A percentile compares a stretch with the other conserved stretches of the same genome.
Conservation (phyloP, 176 grass and related monocot species). For the Ampelocalamus luodianensis region DNA sequence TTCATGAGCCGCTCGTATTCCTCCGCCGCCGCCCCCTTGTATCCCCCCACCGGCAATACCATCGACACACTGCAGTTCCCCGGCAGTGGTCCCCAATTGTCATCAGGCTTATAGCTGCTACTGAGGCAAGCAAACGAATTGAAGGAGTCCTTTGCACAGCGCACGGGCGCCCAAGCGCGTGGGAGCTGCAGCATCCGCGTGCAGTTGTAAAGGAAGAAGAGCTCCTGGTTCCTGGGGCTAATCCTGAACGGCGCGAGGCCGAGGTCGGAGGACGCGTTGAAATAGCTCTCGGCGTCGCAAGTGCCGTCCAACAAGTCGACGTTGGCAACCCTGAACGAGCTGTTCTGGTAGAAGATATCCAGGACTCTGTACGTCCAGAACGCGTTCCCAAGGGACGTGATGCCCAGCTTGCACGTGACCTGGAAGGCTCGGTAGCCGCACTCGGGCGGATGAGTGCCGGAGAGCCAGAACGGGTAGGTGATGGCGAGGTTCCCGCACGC, state of each 20-base stretch:
- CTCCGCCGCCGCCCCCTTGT: neutral
- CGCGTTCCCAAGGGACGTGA: neutral
- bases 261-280: conserved; percentile 40
- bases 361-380: conserved; percentile 11
- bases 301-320: too few relatives aligned
- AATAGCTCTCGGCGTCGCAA: too few relatives aligned
- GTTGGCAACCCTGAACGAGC: conserved; percentile 17
- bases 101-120: conserved; percentile 10
- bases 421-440: conserved; percentile 45
- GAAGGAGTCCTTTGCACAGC: fast-evolving
- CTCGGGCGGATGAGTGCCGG: neutral
- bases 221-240: conserved; percentile 39
- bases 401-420: conserved; percentile 7
- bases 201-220: conserved; percentile 57
- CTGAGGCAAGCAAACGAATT: conserved; percentile 20
- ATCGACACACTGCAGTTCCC: conserved; percentile 33
- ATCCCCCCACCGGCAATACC: conserved; percentile 41
- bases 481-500: conserved; percentile 39
- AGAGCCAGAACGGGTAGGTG: conserved; percentile 62
- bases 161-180: neutral
- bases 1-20: conserved; percentile 37
- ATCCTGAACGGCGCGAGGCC: conserved; percentile 25
- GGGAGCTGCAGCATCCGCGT: neutral
- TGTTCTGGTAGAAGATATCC: conserved; percentile 32
- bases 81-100: fast-evolving